Evolutionary conservation across 1,284 basidiomycete species (phyloP).

Genomic region (Apiotrichum veenhuisii): DNA sequence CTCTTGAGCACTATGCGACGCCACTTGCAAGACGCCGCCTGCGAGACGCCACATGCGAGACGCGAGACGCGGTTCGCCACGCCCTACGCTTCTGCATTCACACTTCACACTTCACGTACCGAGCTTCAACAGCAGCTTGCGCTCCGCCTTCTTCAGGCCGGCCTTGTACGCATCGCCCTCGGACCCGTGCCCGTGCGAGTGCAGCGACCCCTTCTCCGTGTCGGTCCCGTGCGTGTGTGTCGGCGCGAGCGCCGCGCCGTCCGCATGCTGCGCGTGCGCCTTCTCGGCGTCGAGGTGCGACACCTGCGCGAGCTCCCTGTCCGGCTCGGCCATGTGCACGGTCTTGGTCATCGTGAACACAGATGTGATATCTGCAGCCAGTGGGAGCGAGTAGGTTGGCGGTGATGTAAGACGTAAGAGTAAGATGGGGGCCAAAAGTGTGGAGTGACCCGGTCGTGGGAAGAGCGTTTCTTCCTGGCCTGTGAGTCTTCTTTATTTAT

Average conservation of each 20-base stretch:
- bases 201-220: constrained; percentile 35
- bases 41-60: not conserved
- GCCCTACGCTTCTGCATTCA: too few species aligned
- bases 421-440: too few species aligned
- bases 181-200: constrained; percentile 23
- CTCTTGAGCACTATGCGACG: not conserved
- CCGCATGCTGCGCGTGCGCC: not conserved
- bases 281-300: constrained; percentile 1
- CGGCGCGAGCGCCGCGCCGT: constrained; percentile 1
- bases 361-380: not conserved
- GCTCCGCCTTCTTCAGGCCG: constrained; percentile 31
- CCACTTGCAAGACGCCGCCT: too few species aligned
- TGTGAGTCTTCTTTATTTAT: too few species aligned
- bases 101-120: constrained; percentile 24
- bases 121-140: constrained; percentile 42
- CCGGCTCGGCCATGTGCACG: constrained; percentile 7
- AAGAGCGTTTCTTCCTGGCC: too few species aligned
- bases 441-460: too few species aligned
- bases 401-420: too few species aligned
- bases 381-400: not conserved
- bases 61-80: too few species aligned
- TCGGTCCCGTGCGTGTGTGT: constrained; percentile 17
- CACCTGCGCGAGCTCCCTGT: constrained; percentile 3
- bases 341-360: constrained; percentile 4
- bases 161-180: constrained; percentile 30